Percentiles rank a stretch among this genome's conserved stretches.
Conservation (phyloP, 371 early-diverging fungal species). For the Mycotypha africana region DNA sequence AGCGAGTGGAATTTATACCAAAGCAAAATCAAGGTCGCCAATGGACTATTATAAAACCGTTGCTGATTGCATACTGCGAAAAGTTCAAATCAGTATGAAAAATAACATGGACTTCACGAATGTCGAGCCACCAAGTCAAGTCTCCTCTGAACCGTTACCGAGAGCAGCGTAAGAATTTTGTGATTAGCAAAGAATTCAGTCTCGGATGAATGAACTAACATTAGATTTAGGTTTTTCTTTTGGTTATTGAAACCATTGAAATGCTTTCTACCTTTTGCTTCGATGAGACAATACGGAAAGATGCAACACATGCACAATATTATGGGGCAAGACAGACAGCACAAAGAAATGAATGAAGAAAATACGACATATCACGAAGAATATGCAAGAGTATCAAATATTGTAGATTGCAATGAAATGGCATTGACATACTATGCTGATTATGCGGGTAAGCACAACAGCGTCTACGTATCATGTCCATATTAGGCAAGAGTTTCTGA, state of each 20-base stretch:
- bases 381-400: constrained; percentile 67
- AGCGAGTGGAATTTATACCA: constrained; percentile 60
- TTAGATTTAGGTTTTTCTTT: neutral
- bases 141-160: neutral
- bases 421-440: constrained; percentile 67
- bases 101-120: constrained; percentile 61
- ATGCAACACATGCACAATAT: constrained; percentile 48
- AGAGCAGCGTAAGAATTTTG: no score
- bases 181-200: no score
- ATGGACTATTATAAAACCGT: constrained; percentile 60
- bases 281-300: constrained; percentile 25
- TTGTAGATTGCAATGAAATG: constrained; percentile 60
- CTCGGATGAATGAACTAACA: no score
- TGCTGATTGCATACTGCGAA: constrained; percentile 45
- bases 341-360: constrained; percentile 17
- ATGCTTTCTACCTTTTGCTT: constrained; percentile 16
- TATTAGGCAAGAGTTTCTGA: neutral
- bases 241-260: neutral
- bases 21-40: constrained; percentile 47
- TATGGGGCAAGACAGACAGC: constrained; percentile 31
- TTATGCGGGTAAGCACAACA: constrained; percentile 53
- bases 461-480: no score
- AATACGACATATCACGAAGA: constrained; percentile 51
- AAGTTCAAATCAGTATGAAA: constrained; percentile 52
- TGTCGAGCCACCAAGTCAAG: neutral